Percentiles rank a stretch among this genome's conserved stretches.
phyloP scores from a whole-genome alignment of 2,329 filamentous ascomycete genomes.

The Aspergillus jensenii region DNA sequence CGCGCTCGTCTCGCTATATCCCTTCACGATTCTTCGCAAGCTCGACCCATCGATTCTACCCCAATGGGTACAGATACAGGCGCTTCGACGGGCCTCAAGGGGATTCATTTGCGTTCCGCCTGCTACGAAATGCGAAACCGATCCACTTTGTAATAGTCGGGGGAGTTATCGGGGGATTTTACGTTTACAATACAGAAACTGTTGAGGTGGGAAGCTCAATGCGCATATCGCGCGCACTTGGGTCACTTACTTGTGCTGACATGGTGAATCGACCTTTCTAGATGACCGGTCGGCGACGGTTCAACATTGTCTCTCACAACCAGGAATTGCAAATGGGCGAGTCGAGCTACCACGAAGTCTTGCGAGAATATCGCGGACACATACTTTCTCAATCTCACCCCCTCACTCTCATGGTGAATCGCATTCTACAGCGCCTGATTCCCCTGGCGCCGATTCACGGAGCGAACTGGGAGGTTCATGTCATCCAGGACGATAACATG shows the following conservation, averaged over 20 bases:
- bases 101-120: slow-evolving; percentile 14
- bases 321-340: slow-evolving; percentile 46
- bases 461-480: slow-evolving; percentile 57
- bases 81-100: slow-evolving; percentile 16
- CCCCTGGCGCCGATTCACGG: slow-evolving; percentile 50
- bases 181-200: slow-evolving; percentile 57
- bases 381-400: slow-evolving; percentile 54
- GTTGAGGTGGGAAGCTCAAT: slow-evolving; percentile 46
- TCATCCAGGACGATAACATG: slow-evolving; percentile 51
- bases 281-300: slow-evolving; percentile 57
- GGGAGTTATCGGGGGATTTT: slow-evolving; percentile 46
- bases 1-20: background rate
- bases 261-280: slow-evolving; percentile 16
- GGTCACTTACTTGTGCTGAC: background rate
- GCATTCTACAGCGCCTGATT: slow-evolving; percentile 55
- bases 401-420: slow-evolving; percentile 49
- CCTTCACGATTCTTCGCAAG: slow-evolving; percentile 15
- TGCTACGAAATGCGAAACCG: slow-evolving; percentile 25
- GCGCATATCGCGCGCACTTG: background rate
- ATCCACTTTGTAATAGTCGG: slow-evolving; percentile 39
- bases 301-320: slow-evolving; percentile 54
- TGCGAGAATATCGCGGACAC: slow-evolving; percentile 45
- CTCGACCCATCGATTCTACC: slow-evolving; percentile 4
- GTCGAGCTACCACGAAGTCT: slow-evolving; percentile 48
- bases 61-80: slow-evolving; percentile 18